These are phyloP conservation scores for Cladosporium colombiae DNA, from an alignment of 2,329 filamentous ascomycete species.

Conservation along the genomic window DNA sequence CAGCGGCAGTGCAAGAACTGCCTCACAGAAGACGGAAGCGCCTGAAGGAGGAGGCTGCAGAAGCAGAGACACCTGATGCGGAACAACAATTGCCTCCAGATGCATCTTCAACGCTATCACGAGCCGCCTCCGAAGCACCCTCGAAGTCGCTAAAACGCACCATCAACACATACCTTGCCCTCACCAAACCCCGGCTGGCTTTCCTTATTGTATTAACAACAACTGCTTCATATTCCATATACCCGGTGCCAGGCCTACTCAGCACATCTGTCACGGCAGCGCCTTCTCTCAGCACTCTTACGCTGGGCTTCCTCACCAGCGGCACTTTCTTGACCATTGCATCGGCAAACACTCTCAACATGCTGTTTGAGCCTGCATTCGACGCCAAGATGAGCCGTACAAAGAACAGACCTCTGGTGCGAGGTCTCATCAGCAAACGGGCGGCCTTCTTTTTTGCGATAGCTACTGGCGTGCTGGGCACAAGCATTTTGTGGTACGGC, in stretches of 20 bases:
- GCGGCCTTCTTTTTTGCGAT: constrained; percentile 77
- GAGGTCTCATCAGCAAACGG: constrained; percentile 71
- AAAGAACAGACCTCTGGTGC: constrained; percentile 82
- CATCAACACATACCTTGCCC: constrained; percentile 78
- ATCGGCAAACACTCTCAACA: constrained; percentile 91
- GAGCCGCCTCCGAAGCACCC: constrained; percentile 58
- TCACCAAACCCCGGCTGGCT: constrained; percentile 93
- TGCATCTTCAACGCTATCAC: constrained; percentile 62
- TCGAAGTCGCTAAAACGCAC: constrained; percentile 62
- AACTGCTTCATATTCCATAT: constrained; percentile 87
- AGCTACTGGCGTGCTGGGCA: constrained; percentile 68
- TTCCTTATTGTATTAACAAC: constrained; percentile 89
- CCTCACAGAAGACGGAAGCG: constrained; percentile 38
- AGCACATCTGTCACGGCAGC: constrained; percentile 65
- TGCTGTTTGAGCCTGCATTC: constrained; percentile 89
- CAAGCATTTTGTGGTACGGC: constrained; percentile 76
- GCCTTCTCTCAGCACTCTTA: constrained; percentile 85
- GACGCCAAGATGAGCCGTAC: constrained; percentile 95
- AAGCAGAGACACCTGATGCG: constrained; percentile 16
- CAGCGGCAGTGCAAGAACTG: constrained; percentile 28
- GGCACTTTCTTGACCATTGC: constrained; percentile 85
- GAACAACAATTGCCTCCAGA: constrained; percentile 53
- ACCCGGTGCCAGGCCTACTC: constrained; percentile 86
- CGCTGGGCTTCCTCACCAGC: constrained; percentile 85
- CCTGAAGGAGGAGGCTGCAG: constrained; percentile 34